Evolutionary conservation across 805 yeast genomes (phyloP), one percentile per base, ranked within the genome.

Genomic region (Candida broadrunensis): DNA sequence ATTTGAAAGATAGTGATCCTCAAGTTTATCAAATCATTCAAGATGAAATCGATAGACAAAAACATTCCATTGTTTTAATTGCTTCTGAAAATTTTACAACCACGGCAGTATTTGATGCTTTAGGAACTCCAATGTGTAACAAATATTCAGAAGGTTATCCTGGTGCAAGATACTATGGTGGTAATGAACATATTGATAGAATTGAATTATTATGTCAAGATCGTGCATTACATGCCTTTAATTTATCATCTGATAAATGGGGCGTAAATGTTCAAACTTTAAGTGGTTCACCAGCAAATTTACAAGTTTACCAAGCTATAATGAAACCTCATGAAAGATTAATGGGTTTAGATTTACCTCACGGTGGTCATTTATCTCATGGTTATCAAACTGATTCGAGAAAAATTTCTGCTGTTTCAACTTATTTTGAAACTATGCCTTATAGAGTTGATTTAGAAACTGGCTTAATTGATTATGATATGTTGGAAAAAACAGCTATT

Each of bases 101-200:
- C 37, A 86, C 84, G 52, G 84, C 97, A 18, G 99, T 91, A 24
- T 86, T 91, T 80, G 96, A 91, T 62, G 80, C 88, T 37, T 76
- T 91, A 57, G 98, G 98, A 50, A 85, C 97, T 20, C 96, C 88
- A 62, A 88, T 91, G 96, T 90, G 87, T 67, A 91, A 91, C 79
- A 91, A 91, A 73, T 91, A 91, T 72, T 89, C 97, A 9, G 99
- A 91, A 70, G 98, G 98, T 49, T 91, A 91, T 70, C 99, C 99
- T 32, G 96, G 96, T 51, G 96, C 89, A 48, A 82, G 99, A 65
- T 91, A 91, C 74, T 91, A 91, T 63, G 99, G 99, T 66, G 99
- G 99, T 65, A 91, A 91, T 62, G 89, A 91, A 69, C 85, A 81
- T 70, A 91, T 91, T 56, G 99, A 91, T 71, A 77, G 81, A 72